Conservation (phyloP, 345 rosid species). For the Chamaenerion angustifolium region DNA sequence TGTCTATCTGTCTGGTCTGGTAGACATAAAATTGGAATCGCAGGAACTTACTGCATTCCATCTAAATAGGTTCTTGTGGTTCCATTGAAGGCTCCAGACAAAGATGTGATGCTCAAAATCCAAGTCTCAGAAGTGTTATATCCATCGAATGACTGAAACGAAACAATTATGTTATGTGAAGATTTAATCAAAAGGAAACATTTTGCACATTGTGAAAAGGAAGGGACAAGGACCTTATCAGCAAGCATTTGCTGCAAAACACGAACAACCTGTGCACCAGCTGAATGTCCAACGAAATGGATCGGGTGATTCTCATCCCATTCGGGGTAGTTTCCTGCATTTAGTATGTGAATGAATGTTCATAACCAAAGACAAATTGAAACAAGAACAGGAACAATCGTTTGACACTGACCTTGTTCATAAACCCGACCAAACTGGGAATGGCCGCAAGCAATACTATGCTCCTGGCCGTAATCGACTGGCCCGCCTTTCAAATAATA, state of each 20-base stretch:
- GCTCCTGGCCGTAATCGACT: slow-evolving; percentile 94
- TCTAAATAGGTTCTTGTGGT: slow-evolving; percentile 83
- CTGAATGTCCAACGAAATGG: slow-evolving; percentile 96
- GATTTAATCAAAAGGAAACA: not conserved
- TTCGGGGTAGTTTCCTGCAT: slow-evolving; percentile 71
- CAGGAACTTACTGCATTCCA: slow-evolving; percentile 76
- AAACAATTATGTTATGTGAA: not conserved
- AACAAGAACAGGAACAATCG: not conserved
- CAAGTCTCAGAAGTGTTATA: slow-evolving; percentile 80
- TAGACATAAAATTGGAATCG: not conserved
- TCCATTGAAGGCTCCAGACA: slow-evolving; percentile 96
- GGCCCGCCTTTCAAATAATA: slow-evolving; percentile 87
- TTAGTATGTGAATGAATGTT: slow-evolving; percentile 1
- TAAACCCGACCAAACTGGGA: slow-evolving; percentile 73
- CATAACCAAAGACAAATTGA: slow-evolving; percentile 2
- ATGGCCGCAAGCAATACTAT: slow-evolving; percentile 85
- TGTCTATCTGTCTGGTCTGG: no score
- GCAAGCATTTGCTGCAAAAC: slow-evolving; percentile 98
- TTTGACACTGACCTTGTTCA: slow-evolving; percentile 40
- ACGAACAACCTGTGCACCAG: slow-evolving; percentile 98
- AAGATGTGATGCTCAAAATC: slow-evolving; percentile 83
- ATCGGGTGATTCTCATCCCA: slow-evolving; percentile 96
- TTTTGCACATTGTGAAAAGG: not conserved
- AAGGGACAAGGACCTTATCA: slow-evolving; percentile 48
- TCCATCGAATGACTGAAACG: slow-evolving; percentile 55